Percentiles rank a stretch among this genome's conserved stretches.
phyloP scores from a whole-genome alignment of 1,284 basidiomycete species.

The Spongiforma sp. region DNA sequence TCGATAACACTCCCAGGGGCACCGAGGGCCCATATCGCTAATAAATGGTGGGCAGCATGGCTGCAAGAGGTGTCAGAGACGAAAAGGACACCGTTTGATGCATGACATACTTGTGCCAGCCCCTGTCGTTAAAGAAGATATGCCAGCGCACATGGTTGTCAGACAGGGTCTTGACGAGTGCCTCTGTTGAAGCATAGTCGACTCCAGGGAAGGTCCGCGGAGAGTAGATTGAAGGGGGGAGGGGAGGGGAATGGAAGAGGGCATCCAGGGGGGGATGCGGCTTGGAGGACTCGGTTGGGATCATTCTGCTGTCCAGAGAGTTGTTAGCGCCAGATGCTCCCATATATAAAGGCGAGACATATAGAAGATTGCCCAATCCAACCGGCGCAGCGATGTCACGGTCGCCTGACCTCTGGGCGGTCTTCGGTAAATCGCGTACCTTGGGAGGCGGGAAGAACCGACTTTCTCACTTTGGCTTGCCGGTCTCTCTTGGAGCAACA shows the following conservation, averaged over 20 bases:
- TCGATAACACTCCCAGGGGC: constrained; percentile 43
- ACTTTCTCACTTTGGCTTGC: too few relatives aligned
- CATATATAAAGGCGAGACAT: too few relatives aligned
- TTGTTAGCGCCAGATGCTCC: too few relatives aligned
- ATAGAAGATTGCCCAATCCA: too few relatives aligned
- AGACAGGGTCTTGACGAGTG: constrained; percentile 51
- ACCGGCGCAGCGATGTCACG: too few relatives aligned
- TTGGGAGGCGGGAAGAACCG: too few relatives aligned
- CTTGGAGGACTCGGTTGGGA: too few relatives aligned
- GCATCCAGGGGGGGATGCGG: constrained; percentile 22
- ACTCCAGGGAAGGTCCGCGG: constrained; percentile 52
- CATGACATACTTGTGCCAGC: constrained; percentile 60
- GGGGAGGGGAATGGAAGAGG: constrained; percentile 46
- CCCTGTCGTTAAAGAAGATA: constrained; percentile 62
- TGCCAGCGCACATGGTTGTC: constrained; percentile 65
- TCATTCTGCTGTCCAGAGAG: too few relatives aligned
- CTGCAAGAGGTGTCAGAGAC: constrained; percentile 31
- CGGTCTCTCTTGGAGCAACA: too few relatives aligned
- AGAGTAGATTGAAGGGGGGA: constrained; percentile 38
- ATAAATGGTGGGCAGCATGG: constrained; percentile 46
- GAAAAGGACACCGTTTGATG: constrained; percentile 3
- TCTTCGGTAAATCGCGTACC: too few relatives aligned
- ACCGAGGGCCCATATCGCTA: constrained; percentile 49
- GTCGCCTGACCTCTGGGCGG: too few relatives aligned
- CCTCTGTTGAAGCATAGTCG: constrained; percentile 49